These are phyloP conservation scores for Sporothrix variecibatus DNA, from an alignment of 2,329 filamentous ascomycete species.

Conservation along the genomic window DNA sequence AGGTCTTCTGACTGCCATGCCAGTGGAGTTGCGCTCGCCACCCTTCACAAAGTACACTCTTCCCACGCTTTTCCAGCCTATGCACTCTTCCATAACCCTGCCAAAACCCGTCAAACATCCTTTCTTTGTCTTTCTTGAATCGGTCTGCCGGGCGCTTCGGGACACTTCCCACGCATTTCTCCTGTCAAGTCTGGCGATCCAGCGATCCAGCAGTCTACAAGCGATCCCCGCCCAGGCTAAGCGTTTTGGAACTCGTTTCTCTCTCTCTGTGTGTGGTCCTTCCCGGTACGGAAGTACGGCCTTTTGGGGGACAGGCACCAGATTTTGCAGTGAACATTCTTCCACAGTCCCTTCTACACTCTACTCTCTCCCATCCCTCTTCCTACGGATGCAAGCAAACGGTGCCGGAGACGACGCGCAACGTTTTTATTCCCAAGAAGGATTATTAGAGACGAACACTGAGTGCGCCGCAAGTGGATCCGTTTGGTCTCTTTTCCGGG, in stretches of 20 bases:
- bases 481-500: too few species aligned
- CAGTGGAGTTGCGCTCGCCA: background rate
- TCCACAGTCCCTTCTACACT: background rate
- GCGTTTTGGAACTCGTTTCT: background rate
- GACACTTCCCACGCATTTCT: background rate
- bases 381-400: background rate
- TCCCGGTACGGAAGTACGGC: background rate
- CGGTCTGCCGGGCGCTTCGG: background rate
- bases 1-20: background rate
- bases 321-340: background rate
- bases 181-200: background rate
- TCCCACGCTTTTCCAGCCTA: background rate
- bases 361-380: background rate
- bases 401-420: background rate
- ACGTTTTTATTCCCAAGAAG: background rate
- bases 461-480: too few species aligned
- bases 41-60: background rate
- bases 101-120: background rate
- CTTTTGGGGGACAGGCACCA: too few species aligned
- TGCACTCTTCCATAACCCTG: background rate
- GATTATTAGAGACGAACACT: background rate
- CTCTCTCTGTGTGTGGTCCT: background rate
- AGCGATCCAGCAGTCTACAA: background rate
- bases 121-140: too few species aligned
- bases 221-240: background rate